A percentile compares a stretch with the other conserved stretches of the same genome.
These are phyloP conservation scores for Cytospora leucostoma DNA, from an alignment of 2,329 filamentous ascomycete genomes.

Conservation along the genomic window DNA sequence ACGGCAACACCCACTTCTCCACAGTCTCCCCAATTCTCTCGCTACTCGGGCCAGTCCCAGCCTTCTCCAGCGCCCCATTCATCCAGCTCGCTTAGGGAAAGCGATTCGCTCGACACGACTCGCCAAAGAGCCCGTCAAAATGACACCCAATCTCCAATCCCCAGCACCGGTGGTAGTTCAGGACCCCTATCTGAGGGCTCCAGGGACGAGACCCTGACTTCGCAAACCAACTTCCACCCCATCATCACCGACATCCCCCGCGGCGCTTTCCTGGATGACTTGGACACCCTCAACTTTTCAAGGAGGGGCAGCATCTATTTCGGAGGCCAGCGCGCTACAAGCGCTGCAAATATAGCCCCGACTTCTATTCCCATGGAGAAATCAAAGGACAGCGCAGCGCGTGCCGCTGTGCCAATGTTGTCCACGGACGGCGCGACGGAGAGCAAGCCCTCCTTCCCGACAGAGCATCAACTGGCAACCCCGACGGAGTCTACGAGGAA, in stretches of 20 bases:
- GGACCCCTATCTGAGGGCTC: slow-evolving; percentile 34
- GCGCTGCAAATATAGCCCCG: slow-evolving; percentile 11
- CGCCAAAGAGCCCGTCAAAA: slow-evolving; percentile 24
- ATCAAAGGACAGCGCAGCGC: slow-evolving; percentile 20
- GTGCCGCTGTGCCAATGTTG: slow-evolving; percentile 12
- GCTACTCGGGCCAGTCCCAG: slow-evolving; percentile 22
- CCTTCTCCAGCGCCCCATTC: slow-evolving; percentile 23
- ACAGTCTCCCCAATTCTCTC: slow-evolving; percentile 17
- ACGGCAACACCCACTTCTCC: slow-evolving; percentile 13
- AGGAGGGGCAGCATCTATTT: slow-evolving; percentile 66
- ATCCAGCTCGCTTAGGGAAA: slow-evolving; percentile 16
- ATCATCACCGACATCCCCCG: slow-evolving; percentile 59
- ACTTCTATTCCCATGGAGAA: slow-evolving; percentile 17
- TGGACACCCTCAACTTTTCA: slow-evolving; percentile 60
- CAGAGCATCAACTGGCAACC: slow-evolving; percentile 24
- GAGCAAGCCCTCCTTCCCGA: slow-evolving; percentile 24
- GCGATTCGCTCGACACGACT: slow-evolving; percentile 16
- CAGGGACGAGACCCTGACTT: slow-evolving; percentile 29
- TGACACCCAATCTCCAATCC: slow-evolving; percentile 26
- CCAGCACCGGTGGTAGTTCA: slow-evolving; percentile 23
- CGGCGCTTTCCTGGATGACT: slow-evolving; percentile 57
- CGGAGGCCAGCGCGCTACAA: slow-evolving; percentile 45
- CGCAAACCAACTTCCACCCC: slow-evolving; percentile 47
- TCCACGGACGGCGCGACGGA: slow-evolving; percentile 29
- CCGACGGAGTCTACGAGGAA: slow-evolving; percentile 28